Percentiles rank a stretch among this genome's conserved stretches.
These are phyloP conservation scores for Dictyostelium citrinum DNA, from an alignment of 78 protist species.

Conservation along the genomic window DNA sequence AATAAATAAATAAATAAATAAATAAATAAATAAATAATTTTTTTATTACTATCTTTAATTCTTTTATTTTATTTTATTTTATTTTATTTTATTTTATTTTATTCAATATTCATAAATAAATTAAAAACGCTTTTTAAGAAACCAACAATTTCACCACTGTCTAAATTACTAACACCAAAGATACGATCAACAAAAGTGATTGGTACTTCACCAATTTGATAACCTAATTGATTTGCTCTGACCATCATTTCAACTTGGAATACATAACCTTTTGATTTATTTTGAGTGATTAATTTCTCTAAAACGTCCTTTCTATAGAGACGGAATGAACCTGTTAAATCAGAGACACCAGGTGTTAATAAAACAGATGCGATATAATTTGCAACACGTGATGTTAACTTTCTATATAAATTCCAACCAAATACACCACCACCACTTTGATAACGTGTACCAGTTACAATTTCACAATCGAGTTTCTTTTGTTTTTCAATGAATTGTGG, in stretches of 20 bases:
- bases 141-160: slow-evolving; percentile 78
- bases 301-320: slow-evolving; percentile 89
- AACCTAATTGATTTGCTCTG: slow-evolving; percentile 82
- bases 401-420: slow-evolving; percentile 93
- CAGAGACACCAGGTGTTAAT: slow-evolving; percentile 88
- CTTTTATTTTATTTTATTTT: background rate
- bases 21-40: background rate
- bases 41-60: no score
- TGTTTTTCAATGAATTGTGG: slow-evolving; percentile 91
- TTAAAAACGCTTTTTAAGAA: slow-evolving; percentile 74
- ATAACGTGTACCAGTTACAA: slow-evolving; percentile 96
- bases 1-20: background rate
- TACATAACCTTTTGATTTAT: slow-evolving; percentile 88
- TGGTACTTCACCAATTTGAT: slow-evolving; percentile 91
- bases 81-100: background rate
- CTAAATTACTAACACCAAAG: slow-evolving; percentile 91
- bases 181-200: slow-evolving; percentile 95
- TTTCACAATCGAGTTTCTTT: slow-evolving; percentile 79
- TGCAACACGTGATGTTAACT: slow-evolving; percentile 88
- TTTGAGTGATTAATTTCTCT: slow-evolving; percentile 63
- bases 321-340: slow-evolving; percentile 94
- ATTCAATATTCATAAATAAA: slow-evolving; percentile 68
- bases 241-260: slow-evolving; percentile 96
- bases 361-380: slow-evolving; percentile 86
- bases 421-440: slow-evolving; percentile 89